Base-by-base conservation (phyloP, 2,329 filamentous ascomycete species). In the Trichoderma koningiopsis region DNA sequence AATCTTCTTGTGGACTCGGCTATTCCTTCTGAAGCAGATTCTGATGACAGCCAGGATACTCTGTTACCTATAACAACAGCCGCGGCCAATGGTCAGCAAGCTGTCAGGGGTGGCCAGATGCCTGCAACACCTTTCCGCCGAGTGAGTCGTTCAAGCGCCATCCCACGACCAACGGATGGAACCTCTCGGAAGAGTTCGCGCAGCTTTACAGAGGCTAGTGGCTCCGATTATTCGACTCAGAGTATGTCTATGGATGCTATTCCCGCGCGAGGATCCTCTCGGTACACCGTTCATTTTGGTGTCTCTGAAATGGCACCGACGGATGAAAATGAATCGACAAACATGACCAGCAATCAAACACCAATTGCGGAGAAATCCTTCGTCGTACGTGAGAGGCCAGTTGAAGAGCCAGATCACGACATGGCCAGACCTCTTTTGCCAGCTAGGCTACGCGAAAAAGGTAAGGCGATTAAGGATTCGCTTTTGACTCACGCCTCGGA, bases 221-320 rank as follows among this genome's bases (percentile, higher is more conserved):
- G 31, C 8, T 37, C 60, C 10, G 16, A 11, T 31, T 13, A 35
- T 4, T 13, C 35, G 4, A 19, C 13, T 5, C 49, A 57, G 8
- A 71, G 66, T 24, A 69, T 70, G 8, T 68, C 68, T n/a, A 33
- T 72, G 11, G 67, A 70, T 16, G 59, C 37, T 5, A 70, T 74
- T 8, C 73, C 73, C 2, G 72, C 71, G 1, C 71, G 74, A 5
- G 27, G 69, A 31, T 74, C 74, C 2, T 75, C 74, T 29, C 70
- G 56, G n/a, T 24, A 68, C 7, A 35, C 22, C 1, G 29, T 37
- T 3, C 40, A n/a, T 11, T n/a, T 24, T 31, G 29, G 59, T 19
- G 56, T 14, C 14, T 68, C 65, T 13, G 33, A n/a, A n/a, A 47
- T 27, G 7, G 6, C 43, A 29, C 59, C 69, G n/a, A 59, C 57